Percentiles rank a stretch among this genome's conserved stretches.
These are phyloP conservation scores for Leishmania turanica DNA, from an alignment of 208 protist species.

Conservation along the genomic window DNA sequence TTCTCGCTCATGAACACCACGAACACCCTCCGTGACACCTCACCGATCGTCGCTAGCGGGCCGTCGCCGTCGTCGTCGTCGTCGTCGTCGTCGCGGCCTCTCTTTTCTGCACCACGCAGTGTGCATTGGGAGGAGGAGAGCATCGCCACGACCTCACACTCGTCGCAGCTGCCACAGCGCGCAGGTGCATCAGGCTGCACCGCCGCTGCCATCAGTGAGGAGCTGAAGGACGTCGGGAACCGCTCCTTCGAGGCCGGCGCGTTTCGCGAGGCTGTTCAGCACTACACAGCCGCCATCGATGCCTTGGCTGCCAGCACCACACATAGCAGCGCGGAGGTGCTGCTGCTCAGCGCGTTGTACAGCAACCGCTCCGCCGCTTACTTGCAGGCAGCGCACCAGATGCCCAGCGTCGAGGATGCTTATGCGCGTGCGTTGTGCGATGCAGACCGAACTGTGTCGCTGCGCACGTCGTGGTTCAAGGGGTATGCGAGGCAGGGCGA, in stretches of 20 bases:
- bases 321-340: neutral
- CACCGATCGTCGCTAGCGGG: conserved; percentile 1
- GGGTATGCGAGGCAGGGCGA: conserved; percentile 92
- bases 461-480: conserved; percentile 94
- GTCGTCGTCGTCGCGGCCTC: conserved; percentile 1
- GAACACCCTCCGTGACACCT: neutral
- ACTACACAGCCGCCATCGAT: conserved; percentile 89
- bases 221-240: conserved; percentile 92
- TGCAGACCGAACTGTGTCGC: conserved; percentile 79
- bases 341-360: conserved; percentile 84
- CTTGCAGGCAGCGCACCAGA: conserved; percentile 66
- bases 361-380: conserved; percentile 95
- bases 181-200: neutral
- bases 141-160: neutral
- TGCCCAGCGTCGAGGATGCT: conserved; percentile 40
- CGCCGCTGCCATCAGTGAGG: conserved; percentile 34
- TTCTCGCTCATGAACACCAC: neutral
- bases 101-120: neutral
- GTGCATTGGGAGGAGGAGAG: conserved; percentile 14
- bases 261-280: conserved; percentile 73
- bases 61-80: neutral
- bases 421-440: conserved; percentile 87
- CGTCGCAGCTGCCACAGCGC: conserved; percentile 8
- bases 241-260: conserved; percentile 79
- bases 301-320: conserved; percentile 9